Conservation (phyloP, 495 filamentous ascomycete genomes). For the Xylaria sp. region DNA sequence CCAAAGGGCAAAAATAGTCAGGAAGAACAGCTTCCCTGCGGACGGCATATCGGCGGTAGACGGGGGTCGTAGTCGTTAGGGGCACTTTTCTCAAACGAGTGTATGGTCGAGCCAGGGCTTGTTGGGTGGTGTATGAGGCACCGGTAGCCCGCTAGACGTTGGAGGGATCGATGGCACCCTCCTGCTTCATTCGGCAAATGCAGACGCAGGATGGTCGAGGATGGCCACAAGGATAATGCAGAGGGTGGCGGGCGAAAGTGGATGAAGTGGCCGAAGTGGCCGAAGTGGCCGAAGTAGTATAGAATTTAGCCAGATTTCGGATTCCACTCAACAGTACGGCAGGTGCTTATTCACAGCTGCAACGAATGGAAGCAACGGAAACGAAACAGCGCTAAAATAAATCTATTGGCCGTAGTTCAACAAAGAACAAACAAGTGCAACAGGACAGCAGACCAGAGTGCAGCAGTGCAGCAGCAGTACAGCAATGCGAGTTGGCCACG, state of each 20-base stretch:
- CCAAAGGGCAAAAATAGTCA: slow-evolving; percentile 78
- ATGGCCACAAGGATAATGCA: neutral
- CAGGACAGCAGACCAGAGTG: neutral
- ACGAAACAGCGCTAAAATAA: neutral
- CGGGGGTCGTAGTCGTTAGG: slow-evolving; percentile 27
- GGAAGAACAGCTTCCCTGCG: slow-evolving; percentile 70
- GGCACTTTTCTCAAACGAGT: slow-evolving; percentile 21
- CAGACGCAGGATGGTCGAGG: neutral
- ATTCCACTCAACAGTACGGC: neutral
- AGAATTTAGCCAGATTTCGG: slow-evolving; percentile 27
- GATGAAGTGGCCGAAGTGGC: slow-evolving; percentile 15
- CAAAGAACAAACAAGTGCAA: neutral
- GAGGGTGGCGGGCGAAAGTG: neutral
- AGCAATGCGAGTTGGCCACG: neutral
- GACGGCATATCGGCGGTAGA: slow-evolving; percentile 27
- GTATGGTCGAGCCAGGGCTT: neutral
- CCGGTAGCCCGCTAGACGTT: neutral
- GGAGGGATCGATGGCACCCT: neutral
- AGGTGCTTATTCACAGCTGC: neutral
- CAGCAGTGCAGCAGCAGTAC: neutral
- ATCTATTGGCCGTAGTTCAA: neutral
- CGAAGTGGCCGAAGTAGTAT: slow-evolving; percentile 22
- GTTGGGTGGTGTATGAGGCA: slow-evolving; percentile 6
- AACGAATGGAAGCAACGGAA: neutral
- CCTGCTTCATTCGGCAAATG: slow-evolving; percentile 28